phyloP scores from a whole-genome alignment of 2,329 filamentous ascomycete genomes.

The Dryadomyces quercivorus region DNA sequence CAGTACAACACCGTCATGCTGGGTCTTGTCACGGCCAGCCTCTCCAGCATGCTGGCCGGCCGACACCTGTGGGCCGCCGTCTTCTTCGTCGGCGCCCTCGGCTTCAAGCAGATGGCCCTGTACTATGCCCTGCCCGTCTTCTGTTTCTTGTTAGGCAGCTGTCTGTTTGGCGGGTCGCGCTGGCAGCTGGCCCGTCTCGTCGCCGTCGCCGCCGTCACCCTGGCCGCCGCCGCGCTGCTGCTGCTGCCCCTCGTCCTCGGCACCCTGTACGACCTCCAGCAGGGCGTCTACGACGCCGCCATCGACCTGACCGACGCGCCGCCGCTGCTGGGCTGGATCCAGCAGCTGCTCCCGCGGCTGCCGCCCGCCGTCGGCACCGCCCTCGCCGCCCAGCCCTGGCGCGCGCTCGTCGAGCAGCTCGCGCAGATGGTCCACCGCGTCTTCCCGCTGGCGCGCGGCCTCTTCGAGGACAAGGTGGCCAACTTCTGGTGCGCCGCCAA shows the following conservation, averaged over 20 bases:
- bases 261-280: constrained; percentile 54
- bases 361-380: neutral
- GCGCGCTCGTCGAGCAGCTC: constrained; percentile 42
- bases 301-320: constrained; percentile 41
- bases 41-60: constrained; percentile 80
- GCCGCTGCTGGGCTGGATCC: no score
- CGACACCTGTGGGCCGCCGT: constrained; percentile 79
- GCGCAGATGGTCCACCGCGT: constrained; percentile 81
- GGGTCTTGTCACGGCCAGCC: constrained; percentile 71
- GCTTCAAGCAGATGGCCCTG: constrained; percentile 98
- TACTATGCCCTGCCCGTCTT: constrained; percentile 95
- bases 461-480: constrained; percentile 98
- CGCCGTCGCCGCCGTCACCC: constrained; percentile 62
- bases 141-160: constrained; percentile 78
- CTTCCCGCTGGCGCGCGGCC: constrained; percentile 87
- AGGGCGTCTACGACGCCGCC: constrained; percentile 45
- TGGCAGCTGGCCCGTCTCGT: constrained; percentile 57
- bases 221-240: constrained; percentile 60
- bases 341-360: neutral
- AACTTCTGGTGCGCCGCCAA: constrained; percentile 96
- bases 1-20: constrained; percentile 99
- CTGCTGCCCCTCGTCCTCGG: constrained; percentile 65
- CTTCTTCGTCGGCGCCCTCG: constrained; percentile 87
- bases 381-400: neutral
- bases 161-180: constrained; percentile 57